Conservation (phyloP, 2,329 filamentous ascomycete species). For the Diplocarpon rosae region DNA sequence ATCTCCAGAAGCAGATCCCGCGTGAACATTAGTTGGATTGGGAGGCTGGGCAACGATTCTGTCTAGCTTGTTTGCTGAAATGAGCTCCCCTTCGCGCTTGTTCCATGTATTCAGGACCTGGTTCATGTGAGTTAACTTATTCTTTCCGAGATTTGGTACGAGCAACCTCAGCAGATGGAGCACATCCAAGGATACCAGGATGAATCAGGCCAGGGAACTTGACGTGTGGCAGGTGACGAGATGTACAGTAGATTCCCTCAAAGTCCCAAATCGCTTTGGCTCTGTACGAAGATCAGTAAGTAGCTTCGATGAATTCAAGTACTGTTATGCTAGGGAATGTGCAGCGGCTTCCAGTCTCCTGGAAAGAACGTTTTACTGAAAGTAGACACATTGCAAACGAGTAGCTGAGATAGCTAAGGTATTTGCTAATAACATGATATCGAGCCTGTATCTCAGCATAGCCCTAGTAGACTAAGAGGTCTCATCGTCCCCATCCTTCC, state of each 20-base stretch:
- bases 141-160: not conserved
- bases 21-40: constrained; percentile 58
- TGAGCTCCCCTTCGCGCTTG: constrained; percentile 67
- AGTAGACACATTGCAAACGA: too few relatives aligned
- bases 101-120: constrained; percentile 71
- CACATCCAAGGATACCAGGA: constrained; percentile 83
- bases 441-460: too few relatives aligned
- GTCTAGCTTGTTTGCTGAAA: constrained; percentile 53
- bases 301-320: not conserved
- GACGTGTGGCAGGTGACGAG: constrained; percentile 76
- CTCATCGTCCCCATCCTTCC: not conserved
- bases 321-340: too few relatives aligned
- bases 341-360: too few relatives aligned
- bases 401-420: too few relatives aligned
- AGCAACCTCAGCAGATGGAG: constrained; percentile 49
- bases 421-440: too few relatives aligned
- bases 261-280: constrained; percentile 71
- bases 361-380: too few relatives aligned
- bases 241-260: constrained; percentile 70
- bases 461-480: not conserved
- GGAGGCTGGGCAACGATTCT: constrained; percentile 71
- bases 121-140: not conserved
- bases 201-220: constrained; percentile 85
- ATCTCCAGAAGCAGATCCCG: constrained; percentile 48
- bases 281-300: constrained; percentile 8